phyloP scores from a whole-genome alignment of 2,329 filamentous ascomycete genomes.

The Fusarium nanum region DNA sequence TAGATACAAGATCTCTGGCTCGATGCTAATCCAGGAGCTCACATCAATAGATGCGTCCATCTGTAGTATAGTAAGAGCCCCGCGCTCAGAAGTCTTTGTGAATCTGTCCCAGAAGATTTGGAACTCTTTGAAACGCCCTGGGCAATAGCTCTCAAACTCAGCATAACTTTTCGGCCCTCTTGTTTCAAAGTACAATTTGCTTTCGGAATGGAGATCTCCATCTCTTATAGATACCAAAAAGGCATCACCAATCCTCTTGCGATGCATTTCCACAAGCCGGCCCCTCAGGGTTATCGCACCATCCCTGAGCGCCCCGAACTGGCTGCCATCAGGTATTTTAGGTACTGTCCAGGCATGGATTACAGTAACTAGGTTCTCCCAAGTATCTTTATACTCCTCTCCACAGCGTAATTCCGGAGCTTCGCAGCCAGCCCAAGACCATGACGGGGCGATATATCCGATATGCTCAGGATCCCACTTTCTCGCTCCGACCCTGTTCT shows the following conservation, averaged over 20 bases:
- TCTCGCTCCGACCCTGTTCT: no score
- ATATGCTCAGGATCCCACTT: not conserved
- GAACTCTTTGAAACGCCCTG: no score
- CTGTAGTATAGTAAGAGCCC: not conserved
- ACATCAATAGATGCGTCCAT: no score
- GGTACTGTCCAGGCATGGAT: not conserved
- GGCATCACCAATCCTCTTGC: not conserved
- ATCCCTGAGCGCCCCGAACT: not conserved
- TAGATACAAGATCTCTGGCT: no score
- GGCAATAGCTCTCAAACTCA: no score
- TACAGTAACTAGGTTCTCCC: not conserved
- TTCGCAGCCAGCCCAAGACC: not conserved
- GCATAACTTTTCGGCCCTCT: no score
- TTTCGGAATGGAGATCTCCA: no score
- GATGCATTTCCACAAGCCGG: not conserved
- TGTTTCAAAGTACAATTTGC: not conserved
- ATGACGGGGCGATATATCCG: not conserved
- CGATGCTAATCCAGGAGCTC: no score
- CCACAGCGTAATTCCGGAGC: not conserved
- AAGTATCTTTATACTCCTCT: no score
- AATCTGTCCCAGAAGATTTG: not conserved
- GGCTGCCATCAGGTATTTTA: rapidly evolving
- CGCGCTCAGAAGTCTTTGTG: not conserved
- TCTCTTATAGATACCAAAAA: not conserved
- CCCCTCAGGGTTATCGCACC: not conserved